Evolutionary conservation across 1,139 yeast genomes (phyloP).

Genomic region (Protomyces lactucae-debilis): DNA sequence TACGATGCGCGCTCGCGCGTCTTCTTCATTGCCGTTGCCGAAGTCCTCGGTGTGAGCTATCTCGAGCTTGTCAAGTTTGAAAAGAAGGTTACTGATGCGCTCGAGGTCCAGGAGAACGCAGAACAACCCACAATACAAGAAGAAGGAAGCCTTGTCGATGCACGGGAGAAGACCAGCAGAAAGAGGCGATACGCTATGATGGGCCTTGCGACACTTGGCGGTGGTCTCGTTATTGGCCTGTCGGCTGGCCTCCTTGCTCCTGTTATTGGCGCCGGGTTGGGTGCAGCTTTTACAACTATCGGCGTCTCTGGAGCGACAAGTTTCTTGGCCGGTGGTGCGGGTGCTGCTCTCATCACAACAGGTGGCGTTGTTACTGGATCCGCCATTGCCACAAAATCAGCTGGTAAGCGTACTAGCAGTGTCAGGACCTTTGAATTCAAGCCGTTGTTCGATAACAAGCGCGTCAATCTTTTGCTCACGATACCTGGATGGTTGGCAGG

Average conservation of each 20-base stretch:
- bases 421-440: constrained; percentile 90
- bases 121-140: constrained; percentile 73
- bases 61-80: constrained; percentile 84
- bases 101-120: constrained; percentile 65
- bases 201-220: constrained; percentile 96
- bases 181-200: constrained; percentile 74
- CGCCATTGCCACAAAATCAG: constrained; percentile 77
- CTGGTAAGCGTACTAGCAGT: constrained; percentile 80
- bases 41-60: constrained; percentile 51
- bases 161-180: constrained; percentile 60
- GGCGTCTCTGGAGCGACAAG: constrained; percentile 91
- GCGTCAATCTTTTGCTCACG: constrained; percentile 82
- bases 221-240: constrained; percentile 86
- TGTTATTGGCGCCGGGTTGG: constrained; percentile 95
- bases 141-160: constrained; percentile 50
- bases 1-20: constrained; percentile 88
- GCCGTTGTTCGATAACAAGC: constrained; percentile 84
- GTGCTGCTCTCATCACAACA: constrained; percentile 88
- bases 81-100: constrained; percentile 78
- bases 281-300: constrained; percentile 92
- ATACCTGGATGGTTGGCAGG: constrained; percentile 99
- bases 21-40: constrained; percentile 62
- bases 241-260: constrained; percentile 97
- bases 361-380: constrained; percentile 92
- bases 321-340: constrained; percentile 94